Base-by-base conservation (phyloP, 306 rosid species). In the Astragalus glycyphyllos region DNA sequence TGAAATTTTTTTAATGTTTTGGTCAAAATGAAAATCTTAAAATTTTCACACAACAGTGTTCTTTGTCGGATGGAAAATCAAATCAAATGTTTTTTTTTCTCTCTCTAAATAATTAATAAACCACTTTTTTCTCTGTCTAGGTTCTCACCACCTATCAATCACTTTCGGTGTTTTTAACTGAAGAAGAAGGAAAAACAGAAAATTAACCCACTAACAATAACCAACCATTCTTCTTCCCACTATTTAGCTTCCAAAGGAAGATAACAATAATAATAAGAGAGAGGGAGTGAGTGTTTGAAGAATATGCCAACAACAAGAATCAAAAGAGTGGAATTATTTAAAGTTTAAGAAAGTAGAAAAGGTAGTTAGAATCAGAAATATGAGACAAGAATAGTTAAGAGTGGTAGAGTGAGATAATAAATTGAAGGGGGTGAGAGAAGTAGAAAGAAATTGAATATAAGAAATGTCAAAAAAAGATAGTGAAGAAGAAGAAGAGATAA, bases 401-500 rank as follows among this genome's bases (percentile, higher is more conserved):
- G 73, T 74, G 14, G 50, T 12, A 9, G 13, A 46, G 65, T 55
- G 38, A 55, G 84, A 76, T 31, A 9, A 20, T 42, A 23, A 56
- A 69, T 51, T 80, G 82, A 10, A 71, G 53, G 71, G 58, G 15
- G 69, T 34, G 76, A 32, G 15, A 9, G 59, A 70, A 40, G 67
- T 42, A 26, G 62, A 34, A 61, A 60, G 73, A 84, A 88, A 92
- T 92, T n/a, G n/a, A n/a, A n/a, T n/a, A n/a, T n/a, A n/a, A n/a
- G n/a, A 84, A 88, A 92, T 92, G 98, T 88, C 98, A 90, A 88
- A 87, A 89, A 88, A 87, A 89, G 88, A 91, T 40, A 7, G 11
- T 40, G 31, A 26, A 26, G 31, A 26, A 26, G 45, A 40, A 3
- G 77, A 86, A 78, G 98, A 91, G 82, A 85, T 85, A 81, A 90